Evolutionary conservation across 2,329 filamentous ascomycete genomes (phyloP).

Genomic region (Diplodia intermedia): DNA sequence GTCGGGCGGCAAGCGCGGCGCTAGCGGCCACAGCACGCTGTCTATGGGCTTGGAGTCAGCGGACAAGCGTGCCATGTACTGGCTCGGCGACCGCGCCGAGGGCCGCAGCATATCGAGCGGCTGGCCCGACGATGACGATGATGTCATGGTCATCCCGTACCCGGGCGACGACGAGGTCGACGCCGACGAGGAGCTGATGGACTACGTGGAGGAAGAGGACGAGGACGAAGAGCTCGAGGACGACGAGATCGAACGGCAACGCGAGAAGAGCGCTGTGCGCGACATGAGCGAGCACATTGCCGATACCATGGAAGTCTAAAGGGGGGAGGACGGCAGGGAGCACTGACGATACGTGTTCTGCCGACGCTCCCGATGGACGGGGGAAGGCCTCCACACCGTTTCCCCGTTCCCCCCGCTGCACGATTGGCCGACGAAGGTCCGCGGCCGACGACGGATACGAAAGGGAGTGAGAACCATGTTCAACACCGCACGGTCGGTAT

Average conservation of each 20-base stretch:
- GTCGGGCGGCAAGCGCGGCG: constrained; percentile 9
- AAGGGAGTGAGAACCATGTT: constrained; percentile 1
- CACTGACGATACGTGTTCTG: constrained; percentile 16
- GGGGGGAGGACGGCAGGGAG: not conserved
- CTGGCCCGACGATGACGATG: constrained; percentile 54
- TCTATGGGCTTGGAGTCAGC: constrained; percentile 47
- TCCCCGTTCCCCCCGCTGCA: not conserved
- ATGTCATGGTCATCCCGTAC: constrained; percentile 49
- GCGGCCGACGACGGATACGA: constrained; percentile 10
- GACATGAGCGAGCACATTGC: constrained; percentile 62
- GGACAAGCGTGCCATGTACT: constrained; percentile 84
- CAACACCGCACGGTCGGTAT: constrained; percentile 13
- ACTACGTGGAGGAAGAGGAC: constrained; percentile 33
- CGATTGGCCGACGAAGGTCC: not conserved
- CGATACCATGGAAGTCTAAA: constrained; percentile 60
- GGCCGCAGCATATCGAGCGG: constrained; percentile 34
- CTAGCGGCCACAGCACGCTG: constrained; percentile 11
- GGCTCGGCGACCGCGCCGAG: constrained; percentile 73
- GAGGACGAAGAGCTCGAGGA: constrained; percentile 40
- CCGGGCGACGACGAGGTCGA: constrained; percentile 48
- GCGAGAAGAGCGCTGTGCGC: constrained; percentile 50
- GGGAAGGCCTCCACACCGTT: not conserved
- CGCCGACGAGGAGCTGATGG: constrained; percentile 40
- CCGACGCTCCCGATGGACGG: constrained; percentile 15
- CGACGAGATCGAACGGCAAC: constrained; percentile 48